Base-by-base conservation (phyloP, 1,139 yeast genomes). In the Arxiozyma telluris region DNA sequence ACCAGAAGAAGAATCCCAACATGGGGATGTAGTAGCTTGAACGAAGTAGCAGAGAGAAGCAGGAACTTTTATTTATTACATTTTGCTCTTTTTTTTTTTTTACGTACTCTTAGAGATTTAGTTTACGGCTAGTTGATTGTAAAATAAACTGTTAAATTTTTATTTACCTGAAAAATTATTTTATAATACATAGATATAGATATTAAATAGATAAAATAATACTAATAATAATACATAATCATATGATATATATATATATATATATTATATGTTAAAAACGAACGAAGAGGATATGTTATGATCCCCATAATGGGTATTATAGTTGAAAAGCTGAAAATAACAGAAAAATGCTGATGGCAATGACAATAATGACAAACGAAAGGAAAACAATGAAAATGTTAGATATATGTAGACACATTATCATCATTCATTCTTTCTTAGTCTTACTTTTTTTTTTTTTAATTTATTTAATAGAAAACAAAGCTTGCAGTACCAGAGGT, bases 401-500 rank as follows among this genome's bases (percentile, higher is more conserved):
- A 15, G n/a, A 15, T 15, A 34, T 34, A 34, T 34, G 12, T 8
- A 8, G 4, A 34, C 3, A 15, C 12, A 15, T 15, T 34, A 4
- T 34, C 8, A 3, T 34, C n/a, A 34, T 34, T 34, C 39, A 34
- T 15, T 34, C 3, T 34, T 34, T 34, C n/a, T 15, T 4, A 12
- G 2, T 34, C n/a, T 15, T 34, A 15, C 12, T 3, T 15, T 34
- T 4, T 34, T 34, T 12, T 15, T 34, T 9, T 2, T 30, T 30
- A 30, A 23, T 23, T 23, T 23, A 18, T 30, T 44, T 58, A 65
- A 54, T 66, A 73, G 61, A 73, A 71, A 53, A 72, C 74, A 55
- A 72, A 71, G 62, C 72, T 62, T 61, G 96, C 98, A 61, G 78
- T 73, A 71, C 98, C 98, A 22, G 76, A 71, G 57, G 90, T 82